A percentile compares a stretch with the other conserved stretches of the same genome.
These are phyloP conservation scores for Epichloe sylvatica DNA, from an alignment of 2,329 filamentous ascomycete genomes.

Conservation along the genomic window DNA sequence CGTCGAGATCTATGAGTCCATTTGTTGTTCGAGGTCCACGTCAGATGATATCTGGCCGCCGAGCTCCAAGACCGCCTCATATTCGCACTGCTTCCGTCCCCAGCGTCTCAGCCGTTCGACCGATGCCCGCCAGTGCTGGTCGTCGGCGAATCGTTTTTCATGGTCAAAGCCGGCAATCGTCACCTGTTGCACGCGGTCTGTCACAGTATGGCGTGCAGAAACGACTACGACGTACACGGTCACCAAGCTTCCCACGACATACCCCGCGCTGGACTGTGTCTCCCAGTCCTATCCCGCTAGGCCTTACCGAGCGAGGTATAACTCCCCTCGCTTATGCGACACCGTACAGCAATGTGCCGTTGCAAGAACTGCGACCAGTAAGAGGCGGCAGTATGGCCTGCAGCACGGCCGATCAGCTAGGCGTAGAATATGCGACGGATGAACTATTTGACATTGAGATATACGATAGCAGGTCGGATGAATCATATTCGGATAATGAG, in stretches of 20 bases:
- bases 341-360: slow-evolving; percentile 50
- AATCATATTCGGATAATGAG: slow-evolving; percentile 17
- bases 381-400: slow-evolving; percentile 17
- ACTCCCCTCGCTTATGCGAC: slow-evolving; percentile 63
- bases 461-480: slow-evolving; percentile 23
- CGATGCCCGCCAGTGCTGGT: slow-evolving; percentile 22
- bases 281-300: slow-evolving; percentile 28
- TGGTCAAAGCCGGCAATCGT: slow-evolving; percentile 20
- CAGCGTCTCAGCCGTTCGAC: slow-evolving; percentile 21
- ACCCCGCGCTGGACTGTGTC: slow-evolving; percentile 43
- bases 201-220: slow-evolving; percentile 25
- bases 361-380: slow-evolving; percentile 24
- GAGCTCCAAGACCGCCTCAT: slow-evolving; percentile 31
- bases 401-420: slow-evolving; percentile 16
- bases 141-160: slow-evolving; percentile 35
- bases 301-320: slow-evolving; percentile 22
- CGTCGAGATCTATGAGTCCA: slow-evolving; percentile 18
- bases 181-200: slow-evolving; percentile 15
- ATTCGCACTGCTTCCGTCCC: slow-evolving; percentile 42
- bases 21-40: slow-evolving; percentile 25
- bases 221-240: slow-evolving; percentile 42
- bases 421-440: slow-evolving; percentile 20
- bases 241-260: slow-evolving; percentile 38
- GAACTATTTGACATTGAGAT: slow-evolving; percentile 23
- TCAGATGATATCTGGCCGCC: slow-evolving; percentile 25